Evolutionary conservation across 768 basidiomycete species (phyloP), one percentile per base, ranked within the genome.

Genomic region (Lactarius hatsudake): DNA sequence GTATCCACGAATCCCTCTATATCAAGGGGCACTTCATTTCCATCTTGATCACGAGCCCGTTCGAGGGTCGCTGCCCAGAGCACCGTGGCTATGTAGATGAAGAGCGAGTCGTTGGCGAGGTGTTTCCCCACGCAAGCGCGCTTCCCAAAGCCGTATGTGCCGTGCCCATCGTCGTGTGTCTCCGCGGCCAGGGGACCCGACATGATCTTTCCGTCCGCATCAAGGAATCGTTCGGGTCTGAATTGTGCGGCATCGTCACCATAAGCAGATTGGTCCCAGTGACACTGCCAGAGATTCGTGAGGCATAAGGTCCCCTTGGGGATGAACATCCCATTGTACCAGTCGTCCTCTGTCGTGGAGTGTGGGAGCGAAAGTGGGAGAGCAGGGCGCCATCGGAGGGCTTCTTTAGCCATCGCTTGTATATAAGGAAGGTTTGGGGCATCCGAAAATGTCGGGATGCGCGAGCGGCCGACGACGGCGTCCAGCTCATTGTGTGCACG

Each of bases 301-400:
- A 78, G 66, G 42, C 78, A 71, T 4, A 77, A 69, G 2, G 78
- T 75, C n/a, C 77, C 78, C 43, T 73, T 75, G 1, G 79, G 79
- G 18, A 81, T 78, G 61, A 72, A 68, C 59, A 63, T 66, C 17
- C 69, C 73, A 53, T 71, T 66, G 57, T 77, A 78, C 57, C 54
- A 67, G 55, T 77, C 77, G 43, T 77, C 77, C 61, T 68, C 62
- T 65, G 66, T 61, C 61, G 62, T 17, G 36, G 45, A 48, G 17
- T 60, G 66, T 23, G 64, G 63, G 5, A 65, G 5, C 0, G 38
- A 28, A 17, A 66, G 59, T 17, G 61, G 34, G 1, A 63, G 2
- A 6, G 36, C 20, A 9, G 59, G 59, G 17, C 62, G 55, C 57
- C 66, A 68, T 26, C 69, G 66, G 17, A 64, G 58, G 6, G 34